Conservation (phyloP, 2,329 filamentous ascomycete genomes). For the Tolypocladium nubicola region DNA sequence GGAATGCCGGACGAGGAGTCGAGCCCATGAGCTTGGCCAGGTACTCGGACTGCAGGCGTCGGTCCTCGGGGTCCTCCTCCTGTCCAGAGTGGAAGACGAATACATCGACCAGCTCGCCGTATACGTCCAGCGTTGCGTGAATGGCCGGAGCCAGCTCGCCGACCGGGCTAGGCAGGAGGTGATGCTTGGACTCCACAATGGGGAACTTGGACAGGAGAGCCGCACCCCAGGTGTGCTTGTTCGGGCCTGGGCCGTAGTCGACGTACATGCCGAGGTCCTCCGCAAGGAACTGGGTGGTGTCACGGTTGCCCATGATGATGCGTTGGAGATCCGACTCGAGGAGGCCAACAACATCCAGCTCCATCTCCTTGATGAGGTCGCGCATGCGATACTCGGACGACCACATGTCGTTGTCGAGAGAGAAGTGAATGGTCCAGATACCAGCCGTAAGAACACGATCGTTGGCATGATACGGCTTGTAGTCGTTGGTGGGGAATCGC, state of each 20-base stretch:
- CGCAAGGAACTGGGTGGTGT: constrained; percentile 87
- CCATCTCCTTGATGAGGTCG: constrained; percentile 82
- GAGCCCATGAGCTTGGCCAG: constrained; percentile 80
- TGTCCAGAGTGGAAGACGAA: constrained; percentile 99
- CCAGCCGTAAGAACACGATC: constrained; percentile 84
- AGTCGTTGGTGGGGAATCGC: constrained; percentile 87
- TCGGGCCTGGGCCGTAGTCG: constrained; percentile 91
- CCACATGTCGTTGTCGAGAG: constrained; percentile 98
- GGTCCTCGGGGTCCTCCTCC: constrained; percentile 89
- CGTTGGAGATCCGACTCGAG: constrained; percentile 89
- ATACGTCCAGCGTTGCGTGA: constrained; percentile 89
- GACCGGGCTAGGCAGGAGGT: constrained; percentile 84
- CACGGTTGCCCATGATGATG: constrained; percentile 99
- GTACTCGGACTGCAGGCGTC: constrained; percentile 77
- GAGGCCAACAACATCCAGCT: constrained; percentile 93
- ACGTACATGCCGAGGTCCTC: constrained; percentile 98
- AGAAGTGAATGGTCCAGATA: constrained; percentile 99
- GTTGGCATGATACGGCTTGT: constrained; percentile 78
- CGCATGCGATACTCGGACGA: constrained; percentile 90
- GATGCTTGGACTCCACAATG: constrained; percentile 93
- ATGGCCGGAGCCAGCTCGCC: constrained; percentile 94
- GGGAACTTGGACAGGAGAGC: constrained; percentile 94
- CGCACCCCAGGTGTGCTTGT: constrained; percentile 97
- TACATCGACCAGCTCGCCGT: constrained; percentile 81
- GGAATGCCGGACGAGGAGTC: constrained; percentile 66